Conservation (phyloP, 2,329 filamentous ascomycete species). For the Penicillium psychrosexuale region DNA sequence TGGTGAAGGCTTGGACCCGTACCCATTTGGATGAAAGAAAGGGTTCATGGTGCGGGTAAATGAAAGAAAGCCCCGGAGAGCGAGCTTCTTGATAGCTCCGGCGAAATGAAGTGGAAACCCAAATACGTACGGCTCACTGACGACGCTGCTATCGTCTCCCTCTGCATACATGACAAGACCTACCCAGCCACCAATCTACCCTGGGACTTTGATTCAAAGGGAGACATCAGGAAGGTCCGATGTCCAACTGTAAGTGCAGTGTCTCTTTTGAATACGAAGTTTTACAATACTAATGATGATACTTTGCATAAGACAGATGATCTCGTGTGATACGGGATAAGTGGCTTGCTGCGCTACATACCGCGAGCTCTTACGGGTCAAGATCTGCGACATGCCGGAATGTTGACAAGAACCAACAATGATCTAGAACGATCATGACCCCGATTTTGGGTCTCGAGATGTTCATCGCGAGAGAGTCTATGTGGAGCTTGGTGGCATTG, state of each 20-base stretch:
- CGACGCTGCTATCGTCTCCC: no score
- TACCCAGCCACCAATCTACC: no score
- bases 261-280: background rate
- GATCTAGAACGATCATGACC: background rate
- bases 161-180: no score
- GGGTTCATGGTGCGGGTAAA: background rate
- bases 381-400: background rate
- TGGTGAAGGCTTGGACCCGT: background rate
- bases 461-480: background rate
- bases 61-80: background rate
- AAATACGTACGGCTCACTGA: no score
- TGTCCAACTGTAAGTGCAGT: background rate
- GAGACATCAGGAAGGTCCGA: no score
- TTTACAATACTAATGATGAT: background rate
- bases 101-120: no score
- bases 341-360: background rate
- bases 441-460: background rate
- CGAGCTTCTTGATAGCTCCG: no score
- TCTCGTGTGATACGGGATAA: background rate
- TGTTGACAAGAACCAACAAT: background rate
- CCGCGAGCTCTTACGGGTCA: background rate
- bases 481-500: background rate
- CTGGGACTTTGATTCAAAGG: no score
- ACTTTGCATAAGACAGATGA: background rate
- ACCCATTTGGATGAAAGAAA: background rate